Conservation (phyloP, 2,329 filamentous ascomycete genomes). For the Trichoderma koningiopsis region DNA sequence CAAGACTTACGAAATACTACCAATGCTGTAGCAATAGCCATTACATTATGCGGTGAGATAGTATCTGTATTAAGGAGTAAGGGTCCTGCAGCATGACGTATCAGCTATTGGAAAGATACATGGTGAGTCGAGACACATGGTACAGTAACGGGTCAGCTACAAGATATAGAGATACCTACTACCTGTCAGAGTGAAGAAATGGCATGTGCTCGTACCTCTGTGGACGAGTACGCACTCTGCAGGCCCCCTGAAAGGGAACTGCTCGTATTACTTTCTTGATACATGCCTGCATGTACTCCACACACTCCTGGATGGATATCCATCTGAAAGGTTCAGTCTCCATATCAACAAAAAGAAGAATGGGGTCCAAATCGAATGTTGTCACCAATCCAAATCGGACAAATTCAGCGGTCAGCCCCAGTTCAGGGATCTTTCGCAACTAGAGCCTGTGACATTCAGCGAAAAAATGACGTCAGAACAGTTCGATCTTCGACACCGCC, state of each 20-base stretch:
- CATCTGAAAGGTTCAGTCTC: background rate
- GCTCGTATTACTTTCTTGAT: background rate
- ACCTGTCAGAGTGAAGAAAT: background rate
- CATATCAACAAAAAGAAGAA: too few species aligned
- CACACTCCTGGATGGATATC: background rate
- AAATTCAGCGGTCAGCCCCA: constrained; percentile 9
- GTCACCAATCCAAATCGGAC: background rate
- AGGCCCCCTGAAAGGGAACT: background rate
- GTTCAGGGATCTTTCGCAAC: background rate
- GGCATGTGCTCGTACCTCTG: background rate
- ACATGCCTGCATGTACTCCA: background rate
- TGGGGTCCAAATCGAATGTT: background rate
- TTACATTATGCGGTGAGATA: background rate
- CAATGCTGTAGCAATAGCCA: background rate
- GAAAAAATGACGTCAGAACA: constrained; percentile 18
- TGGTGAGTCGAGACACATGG: background rate
- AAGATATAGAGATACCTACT: background rate
- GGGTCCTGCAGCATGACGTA: constrained; percentile 14
- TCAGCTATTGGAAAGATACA: background rate
- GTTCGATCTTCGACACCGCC: background rate
- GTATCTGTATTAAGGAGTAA: background rate
- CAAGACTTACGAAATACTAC: background rate
- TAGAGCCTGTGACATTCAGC: constrained; percentile 13
- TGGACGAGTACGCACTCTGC: background rate
- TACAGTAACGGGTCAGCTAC: background rate